Evolutionary conservation across 306 rosid genomes (phyloP).

Genomic region (Vigna reflexopilosa): DNA sequence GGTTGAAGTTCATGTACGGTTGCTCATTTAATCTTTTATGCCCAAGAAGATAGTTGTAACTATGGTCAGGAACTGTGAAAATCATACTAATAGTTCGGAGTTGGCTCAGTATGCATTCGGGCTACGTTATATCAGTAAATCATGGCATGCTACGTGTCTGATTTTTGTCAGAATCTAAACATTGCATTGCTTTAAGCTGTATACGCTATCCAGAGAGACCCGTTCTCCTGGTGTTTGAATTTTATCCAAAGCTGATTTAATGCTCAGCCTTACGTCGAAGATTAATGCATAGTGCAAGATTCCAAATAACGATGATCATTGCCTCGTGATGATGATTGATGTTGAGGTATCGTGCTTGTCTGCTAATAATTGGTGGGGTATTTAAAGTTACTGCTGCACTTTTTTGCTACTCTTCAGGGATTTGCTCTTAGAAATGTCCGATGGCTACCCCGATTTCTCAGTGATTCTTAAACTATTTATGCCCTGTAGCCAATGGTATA

Average conservation of each 20-base stretch:
- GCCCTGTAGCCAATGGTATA: too few species aligned
- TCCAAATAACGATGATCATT: neutral
- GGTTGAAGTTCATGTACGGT: constrained; percentile 10
- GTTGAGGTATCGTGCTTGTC: neutral
- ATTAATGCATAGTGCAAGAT: constrained; percentile 14
- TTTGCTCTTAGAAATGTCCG: neutral
- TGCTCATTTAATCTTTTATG: neutral
- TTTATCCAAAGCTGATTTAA: constrained; percentile 5
- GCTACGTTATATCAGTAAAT: constrained; percentile 11
- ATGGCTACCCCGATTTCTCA: neutral
- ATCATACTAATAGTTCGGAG: neutral
- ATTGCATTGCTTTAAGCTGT: neutral
- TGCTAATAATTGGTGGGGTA: too few species aligned
- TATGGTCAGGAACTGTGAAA: neutral
- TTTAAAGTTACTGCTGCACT: neutral
- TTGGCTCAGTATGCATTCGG: constrained; percentile 4
- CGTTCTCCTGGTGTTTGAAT: neutral
- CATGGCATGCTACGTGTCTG: neutral
- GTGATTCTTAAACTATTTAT: neutral
- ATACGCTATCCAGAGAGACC: neutral
- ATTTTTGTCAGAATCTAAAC: neutral
- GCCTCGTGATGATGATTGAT: constrained; percentile 9
- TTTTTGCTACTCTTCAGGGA: neutral
- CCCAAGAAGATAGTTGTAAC: constrained; percentile 32
- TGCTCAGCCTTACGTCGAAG: constrained; percentile 9